Evolutionary conservation across 176 grass and related monocot species (phyloP).

Genomic region (Typha latifolia): DNA sequence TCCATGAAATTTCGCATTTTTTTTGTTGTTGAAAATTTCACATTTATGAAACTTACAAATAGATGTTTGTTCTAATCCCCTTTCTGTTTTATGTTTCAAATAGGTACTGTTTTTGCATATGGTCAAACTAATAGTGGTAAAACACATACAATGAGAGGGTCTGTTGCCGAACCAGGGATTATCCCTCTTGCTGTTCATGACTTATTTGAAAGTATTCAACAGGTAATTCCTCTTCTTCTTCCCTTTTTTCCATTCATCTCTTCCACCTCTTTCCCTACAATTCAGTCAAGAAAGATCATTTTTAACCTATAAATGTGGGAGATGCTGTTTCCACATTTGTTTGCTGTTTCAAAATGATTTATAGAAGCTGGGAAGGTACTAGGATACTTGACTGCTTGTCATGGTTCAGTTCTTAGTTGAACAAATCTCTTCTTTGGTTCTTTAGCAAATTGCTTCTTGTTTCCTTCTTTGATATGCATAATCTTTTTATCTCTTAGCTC

Average conservation of each 20-base stretch:
- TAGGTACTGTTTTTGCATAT: conserved; percentile 95
- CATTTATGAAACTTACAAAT: background rate
- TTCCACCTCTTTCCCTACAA: background rate
- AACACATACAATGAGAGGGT: conserved; percentile 90
- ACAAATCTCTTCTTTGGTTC: background rate
- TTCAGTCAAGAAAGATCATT: background rate
- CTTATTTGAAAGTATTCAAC: conserved; percentile 60
- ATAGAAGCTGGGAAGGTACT: too few relatives aligned
- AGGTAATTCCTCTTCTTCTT: conserved; percentile 31
- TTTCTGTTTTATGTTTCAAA: conserved; percentile 10
- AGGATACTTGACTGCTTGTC: background rate
- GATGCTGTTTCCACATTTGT: too few relatives aligned
- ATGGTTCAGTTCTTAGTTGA: background rate
- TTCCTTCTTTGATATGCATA: background rate
- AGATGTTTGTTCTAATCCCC: background rate
- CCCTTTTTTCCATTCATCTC: background rate
- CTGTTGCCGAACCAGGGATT: conserved; percentile 54
- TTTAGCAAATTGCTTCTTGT: background rate
- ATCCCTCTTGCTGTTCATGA: conserved; percentile 76
- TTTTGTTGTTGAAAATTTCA: too few relatives aligned
- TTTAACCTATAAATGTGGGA: too few relatives aligned
- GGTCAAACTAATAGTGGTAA: conserved; percentile 97
- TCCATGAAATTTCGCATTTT: background rate
- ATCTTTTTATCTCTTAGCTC: background rate
- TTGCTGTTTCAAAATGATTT: too few relatives aligned